Conservation (phyloP, 306 rosid genomes). For the Purshia tridentata region DNA sequence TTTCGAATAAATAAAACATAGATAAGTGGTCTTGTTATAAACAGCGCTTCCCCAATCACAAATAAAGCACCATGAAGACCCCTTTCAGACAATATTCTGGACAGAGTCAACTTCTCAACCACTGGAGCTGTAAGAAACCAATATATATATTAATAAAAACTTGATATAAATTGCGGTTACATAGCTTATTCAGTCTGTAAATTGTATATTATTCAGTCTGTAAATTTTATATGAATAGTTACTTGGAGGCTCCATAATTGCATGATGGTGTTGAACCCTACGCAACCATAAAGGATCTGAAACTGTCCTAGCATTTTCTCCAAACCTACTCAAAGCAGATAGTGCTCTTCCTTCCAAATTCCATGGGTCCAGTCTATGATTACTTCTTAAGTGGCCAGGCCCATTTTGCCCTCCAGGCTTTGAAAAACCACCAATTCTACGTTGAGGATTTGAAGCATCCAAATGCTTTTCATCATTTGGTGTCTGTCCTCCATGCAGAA, state of each 20-base stretch:
- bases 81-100: constrained; percentile 54
- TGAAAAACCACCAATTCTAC: constrained; percentile 23
- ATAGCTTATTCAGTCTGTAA: not conserved
- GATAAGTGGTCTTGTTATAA: constrained; percentile 74
- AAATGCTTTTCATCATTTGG: constrained; percentile 43
- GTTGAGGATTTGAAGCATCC: constrained; percentile 40
- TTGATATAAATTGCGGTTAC: not conserved
- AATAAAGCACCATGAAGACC: constrained; percentile 70
- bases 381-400: constrained; percentile 40
- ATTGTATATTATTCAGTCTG: not conserved
- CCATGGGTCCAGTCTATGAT: constrained; percentile 46
- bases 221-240: constrained; percentile 16
- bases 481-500: constrained; percentile 79
- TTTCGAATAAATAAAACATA: constrained; percentile 79
- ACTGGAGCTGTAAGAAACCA: constrained; percentile 48
- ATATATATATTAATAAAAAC: constrained; percentile 28
- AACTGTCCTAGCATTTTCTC: constrained; percentile 65
- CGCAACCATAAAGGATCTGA: constrained; percentile 58
- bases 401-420: constrained; percentile 39
- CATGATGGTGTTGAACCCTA: constrained; percentile 63
- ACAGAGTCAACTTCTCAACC: constrained; percentile 56
- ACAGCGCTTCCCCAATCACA: constrained; percentile 68
- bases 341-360: constrained; percentile 83
- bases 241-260: constrained; percentile 58
- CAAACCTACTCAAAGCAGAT: constrained; percentile 77